Conservation (phyloP, 192 early-diverging fungal genomes). For the Piromyces sp. region DNA sequence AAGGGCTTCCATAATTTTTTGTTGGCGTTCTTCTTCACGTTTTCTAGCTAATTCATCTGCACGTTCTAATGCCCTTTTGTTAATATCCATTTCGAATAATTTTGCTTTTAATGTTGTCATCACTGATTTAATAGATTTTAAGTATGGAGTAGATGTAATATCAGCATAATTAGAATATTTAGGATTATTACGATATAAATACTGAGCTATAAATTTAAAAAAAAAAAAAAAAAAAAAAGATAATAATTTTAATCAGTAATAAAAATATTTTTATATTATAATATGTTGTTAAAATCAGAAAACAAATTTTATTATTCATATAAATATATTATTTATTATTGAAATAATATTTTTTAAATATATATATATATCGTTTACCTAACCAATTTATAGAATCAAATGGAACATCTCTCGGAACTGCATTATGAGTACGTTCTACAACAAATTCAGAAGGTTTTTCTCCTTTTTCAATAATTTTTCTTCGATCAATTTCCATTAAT, state of each 20-base stretch:
- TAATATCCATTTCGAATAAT: conserved; percentile 20
- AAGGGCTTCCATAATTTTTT: conserved; percentile 10
- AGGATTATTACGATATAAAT: conserved; percentile 35
- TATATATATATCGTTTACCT: conserved; percentile 15
- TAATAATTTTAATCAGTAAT: too few relatives aligned
- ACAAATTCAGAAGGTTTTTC: background rate
- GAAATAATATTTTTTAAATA: too few relatives aligned
- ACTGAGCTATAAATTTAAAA: conserved; percentile 21
- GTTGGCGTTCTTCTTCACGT: conserved; percentile 16
- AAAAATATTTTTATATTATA: too few relatives aligned
- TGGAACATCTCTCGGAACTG: background rate
- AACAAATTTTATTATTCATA: too few relatives aligned
- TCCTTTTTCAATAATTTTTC: background rate
- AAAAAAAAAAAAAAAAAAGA: too few relatives aligned
- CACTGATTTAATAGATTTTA: conserved; percentile 12
- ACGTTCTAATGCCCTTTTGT: conserved; percentile 10
- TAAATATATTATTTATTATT: too few relatives aligned
- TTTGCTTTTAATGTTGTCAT: conserved; percentile 14
- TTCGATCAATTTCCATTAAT: background rate
- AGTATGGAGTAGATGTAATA: conserved; percentile 13
- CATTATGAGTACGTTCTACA: background rate
- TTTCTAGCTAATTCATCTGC: conserved; percentile 18
- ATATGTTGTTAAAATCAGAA: too few relatives aligned
- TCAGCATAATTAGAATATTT: conserved; percentile 19
- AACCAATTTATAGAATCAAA: conserved; percentile 38